phyloP scores from a whole-genome alignment of 176 grass and related monocot species.

The Dendrocalamus sinicus region DNA sequence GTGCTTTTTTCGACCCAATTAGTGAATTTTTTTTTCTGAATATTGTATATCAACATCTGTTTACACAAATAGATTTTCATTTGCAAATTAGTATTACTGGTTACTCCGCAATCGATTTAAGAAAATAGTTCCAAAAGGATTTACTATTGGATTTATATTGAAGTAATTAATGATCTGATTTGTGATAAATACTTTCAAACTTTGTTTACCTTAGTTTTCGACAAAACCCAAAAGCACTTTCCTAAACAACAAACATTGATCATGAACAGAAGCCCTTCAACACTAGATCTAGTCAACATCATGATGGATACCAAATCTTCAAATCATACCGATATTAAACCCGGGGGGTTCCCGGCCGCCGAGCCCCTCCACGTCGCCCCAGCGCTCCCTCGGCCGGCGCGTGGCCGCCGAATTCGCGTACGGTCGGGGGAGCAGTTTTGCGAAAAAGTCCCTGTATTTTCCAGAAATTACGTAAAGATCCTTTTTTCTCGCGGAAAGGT shows the following conservation, averaged over 20 bases:
- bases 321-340: too few species aligned
- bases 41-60: background rate
- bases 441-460: too few species aligned
- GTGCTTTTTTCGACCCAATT: background rate
- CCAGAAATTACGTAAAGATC: too few species aligned
- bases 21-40: background rate
- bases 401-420: too few species aligned
- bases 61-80: background rate
- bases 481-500: too few species aligned
- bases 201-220: background rate
- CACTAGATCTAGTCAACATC: conserved; percentile 4
- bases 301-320: conserved; percentile 38
- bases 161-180: background rate
- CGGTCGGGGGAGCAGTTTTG: too few species aligned
- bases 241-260: background rate
- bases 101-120: background rate
- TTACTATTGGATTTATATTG: background rate
- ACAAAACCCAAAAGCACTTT: background rate
- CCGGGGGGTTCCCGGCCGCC: too few species aligned
- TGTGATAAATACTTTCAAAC: background rate
- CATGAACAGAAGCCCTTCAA: background rate
- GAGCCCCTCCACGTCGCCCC: too few species aligned
- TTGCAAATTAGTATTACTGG: background rate
- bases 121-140: background rate
- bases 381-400: too few species aligned